A percentile compares a stretch with the other conserved stretches of the same genome.
phyloP scores from a whole-genome alignment of 768 basidiomycete genomes.

The Trametes cinnabarina region DNA sequence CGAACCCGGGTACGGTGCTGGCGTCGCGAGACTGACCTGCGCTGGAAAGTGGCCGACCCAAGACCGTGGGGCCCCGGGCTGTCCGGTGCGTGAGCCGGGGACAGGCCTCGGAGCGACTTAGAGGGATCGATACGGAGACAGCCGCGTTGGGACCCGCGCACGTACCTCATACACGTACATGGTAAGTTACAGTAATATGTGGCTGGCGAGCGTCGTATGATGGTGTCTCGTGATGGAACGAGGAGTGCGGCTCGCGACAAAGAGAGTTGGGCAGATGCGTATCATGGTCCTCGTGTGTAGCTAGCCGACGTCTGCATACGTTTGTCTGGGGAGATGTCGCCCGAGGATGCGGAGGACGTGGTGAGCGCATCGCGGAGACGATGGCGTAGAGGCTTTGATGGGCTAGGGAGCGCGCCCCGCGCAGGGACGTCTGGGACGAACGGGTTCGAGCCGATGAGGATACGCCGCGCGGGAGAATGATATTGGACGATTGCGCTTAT shows the following conservation, averaged over 20 bases:
- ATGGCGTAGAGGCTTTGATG: background rate
- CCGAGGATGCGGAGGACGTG: background rate
- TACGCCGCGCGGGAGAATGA: background rate
- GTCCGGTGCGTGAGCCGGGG: background rate
- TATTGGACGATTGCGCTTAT: background rate
- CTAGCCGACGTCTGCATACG: conserved; percentile 4
- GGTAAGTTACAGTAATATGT: background rate
- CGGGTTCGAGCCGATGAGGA: background rate
- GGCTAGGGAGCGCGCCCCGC: background rate
- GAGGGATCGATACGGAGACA: background rate
- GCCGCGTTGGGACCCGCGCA: background rate
- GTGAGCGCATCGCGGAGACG: background rate
- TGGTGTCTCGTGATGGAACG: background rate
- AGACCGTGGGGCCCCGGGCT: background rate
- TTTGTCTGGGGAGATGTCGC: background rate
- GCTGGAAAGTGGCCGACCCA: background rate
- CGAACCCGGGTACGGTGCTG: background rate
- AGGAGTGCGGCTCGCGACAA: background rate
- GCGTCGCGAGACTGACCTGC: background rate
- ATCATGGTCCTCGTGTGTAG: background rate
- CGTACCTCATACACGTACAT: no score
- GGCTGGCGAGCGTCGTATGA: no score
- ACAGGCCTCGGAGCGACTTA: background rate
- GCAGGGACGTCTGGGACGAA: background rate
- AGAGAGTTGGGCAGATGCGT: conserved; percentile 2